Base-by-base conservation (phyloP, 345 rosid species). In the Litchi chinensis region DNA sequence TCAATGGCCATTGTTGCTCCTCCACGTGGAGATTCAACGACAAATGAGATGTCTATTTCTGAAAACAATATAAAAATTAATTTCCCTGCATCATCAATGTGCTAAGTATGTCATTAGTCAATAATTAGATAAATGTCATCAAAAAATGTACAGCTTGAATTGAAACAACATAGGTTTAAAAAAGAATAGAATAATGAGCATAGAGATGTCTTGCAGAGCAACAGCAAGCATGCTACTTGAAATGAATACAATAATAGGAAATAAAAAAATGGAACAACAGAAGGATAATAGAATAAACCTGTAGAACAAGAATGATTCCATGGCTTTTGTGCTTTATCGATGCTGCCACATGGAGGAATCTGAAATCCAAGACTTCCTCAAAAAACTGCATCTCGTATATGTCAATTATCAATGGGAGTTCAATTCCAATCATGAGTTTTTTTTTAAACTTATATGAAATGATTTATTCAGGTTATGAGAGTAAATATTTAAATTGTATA, bases 21-120 rank as follows among this genome's bases (percentile, higher is more conserved):
- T 87, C 87, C 90, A 87, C 73, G 66, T 85, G 88, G 90, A 82
- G 81, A 81, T 19, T 18, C 18, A n/a, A 18, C 32, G 18, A 63
- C 21, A 76, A 62, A 74, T 13, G n/a, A 66, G 12, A 44, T 40
- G 82, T 82, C 84, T 28, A 15, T 68, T 64, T 79, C 76, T 68
- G 32, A 28, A 39, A 13, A 10, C 19, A 52, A 21, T 43, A 26
- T 8, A 12, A 65, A 0, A 65, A 48, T 18, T 68, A 6, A 40
- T 40, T 68, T 40, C 8, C 15, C 6, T 16, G 26, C 50, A 67
- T 60, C 65, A 68, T 68, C 50, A 68, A 68, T 1, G 5, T 4
- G 44, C 52, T 39, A 39, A 59, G 68, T 11, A 19, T 26, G 39
- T 54, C 77, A 37, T 10, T 56, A 10, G 65, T 54, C 63, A 28